Percentiles rank a stretch among this genome's conserved stretches.
These are phyloP conservation scores for Diplodia mutila DNA, from an alignment of 2,329 filamentous ascomycete species.

Conservation along the genomic window DNA sequence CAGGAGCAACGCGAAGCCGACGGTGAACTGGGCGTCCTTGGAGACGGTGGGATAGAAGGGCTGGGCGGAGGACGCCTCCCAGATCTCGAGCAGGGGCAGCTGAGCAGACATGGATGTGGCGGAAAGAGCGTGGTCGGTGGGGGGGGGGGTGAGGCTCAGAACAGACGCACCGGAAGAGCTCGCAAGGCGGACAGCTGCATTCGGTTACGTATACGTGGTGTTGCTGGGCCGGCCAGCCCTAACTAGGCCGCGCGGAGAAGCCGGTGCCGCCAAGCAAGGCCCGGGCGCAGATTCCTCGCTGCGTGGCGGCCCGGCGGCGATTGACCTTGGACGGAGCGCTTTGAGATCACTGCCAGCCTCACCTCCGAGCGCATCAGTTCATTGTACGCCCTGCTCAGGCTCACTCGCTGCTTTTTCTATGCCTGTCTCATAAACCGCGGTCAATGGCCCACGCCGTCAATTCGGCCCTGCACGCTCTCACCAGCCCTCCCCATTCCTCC, in stretches of 20 bases:
- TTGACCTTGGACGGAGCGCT: conserved; percentile 15
- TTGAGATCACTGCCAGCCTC: conserved; percentile 22
- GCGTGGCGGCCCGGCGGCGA: conserved; percentile 13
- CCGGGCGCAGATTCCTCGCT: conserved; percentile 3
- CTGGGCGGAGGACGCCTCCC: conserved; percentile 87
- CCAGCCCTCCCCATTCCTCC: conserved; percentile 19
- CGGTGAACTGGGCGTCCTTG: conserved; percentile 81
- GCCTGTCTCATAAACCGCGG: not conserved
- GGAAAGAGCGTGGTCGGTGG: conserved; percentile 1
- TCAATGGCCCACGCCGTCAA: conserved; percentile 24
- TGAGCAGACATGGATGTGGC: conserved; percentile 23
- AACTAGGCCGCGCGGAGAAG: conserved; percentile 13
- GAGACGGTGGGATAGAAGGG: conserved; percentile 79
- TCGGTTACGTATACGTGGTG: conserved; percentile 22
- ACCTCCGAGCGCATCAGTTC: conserved; percentile 19
- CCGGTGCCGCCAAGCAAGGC: not conserved
- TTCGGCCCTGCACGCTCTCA: conserved; percentile 17
- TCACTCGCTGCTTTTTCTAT: conserved; percentile 13
- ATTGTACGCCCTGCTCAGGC: conserved; percentile 16
- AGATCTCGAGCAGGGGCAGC: conserved; percentile 74
- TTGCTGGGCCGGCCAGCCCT: conserved; percentile 12
- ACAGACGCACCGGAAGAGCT: conserved; percentile 5
- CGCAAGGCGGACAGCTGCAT: not conserved
- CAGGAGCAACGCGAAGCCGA: conserved; percentile 76
- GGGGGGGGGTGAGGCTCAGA: conserved; percentile 6